These are phyloP conservation scores for Fusarium compactum DNA, from an alignment of 2,329 filamentous ascomycete species.

Conservation along the genomic window DNA sequence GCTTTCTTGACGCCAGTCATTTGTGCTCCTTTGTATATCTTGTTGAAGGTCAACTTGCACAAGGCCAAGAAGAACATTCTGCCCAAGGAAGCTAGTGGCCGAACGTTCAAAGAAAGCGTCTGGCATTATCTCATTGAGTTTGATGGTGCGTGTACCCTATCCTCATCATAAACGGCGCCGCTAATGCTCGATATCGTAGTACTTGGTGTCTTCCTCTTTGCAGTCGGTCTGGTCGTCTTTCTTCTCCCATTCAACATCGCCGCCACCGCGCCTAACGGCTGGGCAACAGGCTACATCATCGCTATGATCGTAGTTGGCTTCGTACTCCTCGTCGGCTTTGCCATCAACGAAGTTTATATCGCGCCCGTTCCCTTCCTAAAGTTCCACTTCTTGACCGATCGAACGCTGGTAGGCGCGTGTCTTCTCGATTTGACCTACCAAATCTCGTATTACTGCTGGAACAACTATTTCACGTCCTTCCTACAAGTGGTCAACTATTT, in stretches of 20 bases:
- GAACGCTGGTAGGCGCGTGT: slow-evolving; percentile 65
- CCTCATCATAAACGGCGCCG: accelerated
- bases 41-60: slow-evolving; percentile 65
- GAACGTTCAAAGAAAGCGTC: slow-evolving; percentile 61
- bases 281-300: slow-evolving; percentile 66
- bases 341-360: slow-evolving; percentile 66
- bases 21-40: slow-evolving; percentile 63
- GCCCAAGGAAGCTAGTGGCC: slow-evolving; percentile 53
- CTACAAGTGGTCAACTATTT: slow-evolving; percentile 64
- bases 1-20: slow-evolving; percentile 69
- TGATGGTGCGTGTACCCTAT: slow-evolving; percentile 55
- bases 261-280: slow-evolving; percentile 59
- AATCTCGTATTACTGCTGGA: slow-evolving; percentile 64
- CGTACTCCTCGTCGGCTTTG: slow-evolving; percentile 66
- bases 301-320: slow-evolving; percentile 72
- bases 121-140: slow-evolving; percentile 68
- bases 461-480: slow-evolving; percentile 67
- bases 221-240: slow-evolving; percentile 68
- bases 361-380: slow-evolving; percentile 69
- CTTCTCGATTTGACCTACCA: slow-evolving; percentile 59
- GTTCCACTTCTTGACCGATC: slow-evolving; percentile 61
- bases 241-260: slow-evolving; percentile 74
- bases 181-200: slow-evolving; percentile 40
- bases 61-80: slow-evolving; percentile 65
- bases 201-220: slow-evolving; percentile 68